These are phyloP conservation scores for Aspergillus ibericus DNA, from an alignment of 2,329 filamentous ascomycete genomes.

Conservation along the genomic window DNA sequence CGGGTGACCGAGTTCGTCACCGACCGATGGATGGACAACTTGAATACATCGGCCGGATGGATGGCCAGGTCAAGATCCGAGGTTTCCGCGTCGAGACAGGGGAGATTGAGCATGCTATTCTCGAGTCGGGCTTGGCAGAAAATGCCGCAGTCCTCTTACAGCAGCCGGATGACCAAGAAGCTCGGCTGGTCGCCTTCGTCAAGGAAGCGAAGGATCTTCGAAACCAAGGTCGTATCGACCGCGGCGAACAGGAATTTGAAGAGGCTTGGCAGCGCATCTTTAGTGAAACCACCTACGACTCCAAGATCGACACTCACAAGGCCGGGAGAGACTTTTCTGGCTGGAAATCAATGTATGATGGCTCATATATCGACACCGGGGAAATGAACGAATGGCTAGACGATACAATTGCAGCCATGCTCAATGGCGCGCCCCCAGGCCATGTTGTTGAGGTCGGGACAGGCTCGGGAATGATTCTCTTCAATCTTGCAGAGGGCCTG, in stretches of 20 bases:
- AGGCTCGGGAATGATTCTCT: constrained; percentile 1
- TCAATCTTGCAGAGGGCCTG: neutral
- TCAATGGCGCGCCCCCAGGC: neutral
- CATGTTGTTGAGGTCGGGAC: constrained; percentile 1
- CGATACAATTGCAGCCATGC: constrained; percentile 1
- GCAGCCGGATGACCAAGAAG: neutral
- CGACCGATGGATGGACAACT: neutral
- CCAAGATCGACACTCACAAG: neutral
- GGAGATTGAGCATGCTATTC: constrained; percentile 2
- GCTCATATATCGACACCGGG: neutral
- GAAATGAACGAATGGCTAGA: constrained; percentile 7
- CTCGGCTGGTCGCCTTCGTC: constrained; percentile 1
- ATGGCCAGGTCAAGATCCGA: constrained; percentile 8
- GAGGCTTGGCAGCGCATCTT: constrained; percentile 1
- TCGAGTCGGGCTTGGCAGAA: neutral
- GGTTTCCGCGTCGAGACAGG: constrained; percentile 3
- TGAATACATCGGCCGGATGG: constrained; percentile 5
- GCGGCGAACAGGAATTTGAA: neutral
- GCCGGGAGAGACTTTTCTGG: neutral
- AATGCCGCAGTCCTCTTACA: neutral
- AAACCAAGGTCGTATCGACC: neutral
- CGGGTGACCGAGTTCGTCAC: neutral
- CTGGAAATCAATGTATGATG: constrained; percentile 11
- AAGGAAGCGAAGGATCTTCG: neutral
- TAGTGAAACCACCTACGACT: neutral